phyloP scores from a whole-genome alignment of 129 eudicot genomes.

The Flaveria linearis region DNA sequence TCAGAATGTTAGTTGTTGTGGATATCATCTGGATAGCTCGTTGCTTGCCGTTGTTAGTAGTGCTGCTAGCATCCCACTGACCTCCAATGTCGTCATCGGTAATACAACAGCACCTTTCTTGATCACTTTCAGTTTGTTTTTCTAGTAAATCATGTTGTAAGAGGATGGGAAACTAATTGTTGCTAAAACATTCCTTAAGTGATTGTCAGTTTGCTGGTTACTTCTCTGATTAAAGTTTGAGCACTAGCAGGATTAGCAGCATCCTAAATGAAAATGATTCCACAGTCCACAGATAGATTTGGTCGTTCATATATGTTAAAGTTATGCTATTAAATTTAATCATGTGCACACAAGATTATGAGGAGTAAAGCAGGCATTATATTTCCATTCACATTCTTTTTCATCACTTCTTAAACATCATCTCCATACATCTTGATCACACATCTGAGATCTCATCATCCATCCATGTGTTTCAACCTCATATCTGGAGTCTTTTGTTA shows the following conservation, averaged over 20 bases:
- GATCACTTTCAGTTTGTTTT: not conserved
- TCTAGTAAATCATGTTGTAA: constrained; percentile 22
- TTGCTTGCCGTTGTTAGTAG: constrained; percentile 70
- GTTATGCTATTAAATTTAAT: not conserved
- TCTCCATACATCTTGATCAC: constrained; percentile 8
- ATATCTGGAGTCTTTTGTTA: constrained; percentile 1
- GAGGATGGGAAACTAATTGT: not conserved
- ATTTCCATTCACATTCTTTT: constrained; percentile 11
- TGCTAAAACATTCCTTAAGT: constrained; percentile 3
- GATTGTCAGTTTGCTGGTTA: not conserved
- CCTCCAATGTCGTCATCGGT: constrained; percentile 50
- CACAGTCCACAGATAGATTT: constrained; percentile 4
- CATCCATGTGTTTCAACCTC: constrained; percentile 3
- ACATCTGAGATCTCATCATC: not conserved
- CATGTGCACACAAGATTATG: not conserved
- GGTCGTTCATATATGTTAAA: not conserved
- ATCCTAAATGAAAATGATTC: constrained; percentile 10
- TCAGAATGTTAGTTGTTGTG: constrained; percentile 62
- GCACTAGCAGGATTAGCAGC: constrained; percentile 22
- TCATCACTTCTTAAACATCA: constrained; percentile 14
- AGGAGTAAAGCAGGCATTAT: constrained; percentile 15
- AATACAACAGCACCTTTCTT: constrained; percentile 28
- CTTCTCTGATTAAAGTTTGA: not conserved
- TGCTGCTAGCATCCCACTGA: constrained; percentile 44
- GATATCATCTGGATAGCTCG: constrained; percentile 51